These are phyloP conservation scores for Suillus fuscotomentosus DNA, from an alignment of 768 basidiomycete genomes.

Conservation along the genomic window DNA sequence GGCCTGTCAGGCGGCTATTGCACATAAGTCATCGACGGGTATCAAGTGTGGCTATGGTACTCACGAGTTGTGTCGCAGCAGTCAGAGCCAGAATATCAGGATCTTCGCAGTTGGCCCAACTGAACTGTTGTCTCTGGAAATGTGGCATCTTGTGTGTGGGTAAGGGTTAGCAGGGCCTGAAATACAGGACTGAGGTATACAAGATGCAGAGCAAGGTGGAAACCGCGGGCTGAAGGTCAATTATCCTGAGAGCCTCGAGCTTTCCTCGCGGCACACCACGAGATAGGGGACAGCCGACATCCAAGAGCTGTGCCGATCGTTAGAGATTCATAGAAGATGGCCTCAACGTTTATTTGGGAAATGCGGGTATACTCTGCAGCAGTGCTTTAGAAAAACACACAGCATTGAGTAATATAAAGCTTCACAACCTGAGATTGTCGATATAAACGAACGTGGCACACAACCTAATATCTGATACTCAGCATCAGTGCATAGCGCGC, in stretches of 20 bases:
- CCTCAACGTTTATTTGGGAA: not conserved
- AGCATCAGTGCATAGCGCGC: not conserved
- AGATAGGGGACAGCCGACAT: not conserved
- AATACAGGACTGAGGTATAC: not conserved
- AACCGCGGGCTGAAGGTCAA: not conserved
- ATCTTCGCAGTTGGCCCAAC: not conserved
- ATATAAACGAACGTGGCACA: not conserved
- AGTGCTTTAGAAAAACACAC: not conserved
- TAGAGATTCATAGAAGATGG: not conserved
- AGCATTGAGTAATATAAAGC: not conserved
- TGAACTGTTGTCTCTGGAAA: not conserved
- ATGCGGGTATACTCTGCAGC: not conserved
- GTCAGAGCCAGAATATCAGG: constrained; percentile 4
- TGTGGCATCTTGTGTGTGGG: not conserved
- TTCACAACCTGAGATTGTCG: not conserved
- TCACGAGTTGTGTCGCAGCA: constrained; percentile 6
- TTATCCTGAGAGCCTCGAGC: constrained; percentile 5
- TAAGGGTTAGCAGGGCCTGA: not conserved
- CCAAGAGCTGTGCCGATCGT: not conserved
- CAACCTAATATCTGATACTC: not conserved
- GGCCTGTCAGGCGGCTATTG: constrained; percentile 1
- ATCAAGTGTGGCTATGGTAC: not conserved
- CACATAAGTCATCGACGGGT: not conserved
- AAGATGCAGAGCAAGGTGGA: not conserved
- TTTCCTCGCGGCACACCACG: constrained; percentile 4